Conservation (phyloP, 129 eudicot species). For the Apium graveolens region DNA sequence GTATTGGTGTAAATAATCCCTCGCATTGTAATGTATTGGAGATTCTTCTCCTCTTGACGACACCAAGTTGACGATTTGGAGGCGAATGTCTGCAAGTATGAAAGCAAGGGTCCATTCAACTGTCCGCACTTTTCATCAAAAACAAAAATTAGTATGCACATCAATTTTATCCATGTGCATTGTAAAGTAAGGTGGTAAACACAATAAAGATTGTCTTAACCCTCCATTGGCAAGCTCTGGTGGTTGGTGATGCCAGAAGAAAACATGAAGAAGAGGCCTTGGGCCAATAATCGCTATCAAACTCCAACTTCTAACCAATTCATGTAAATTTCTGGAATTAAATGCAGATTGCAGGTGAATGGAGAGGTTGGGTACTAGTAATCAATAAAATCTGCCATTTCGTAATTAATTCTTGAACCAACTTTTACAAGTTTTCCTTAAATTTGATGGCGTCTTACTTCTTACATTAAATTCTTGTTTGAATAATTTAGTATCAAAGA, state of each 20-base stretch:
- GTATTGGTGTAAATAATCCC: too few relatives aligned
- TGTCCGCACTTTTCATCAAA: too few relatives aligned
- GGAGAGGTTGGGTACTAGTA: constrained; percentile 13
- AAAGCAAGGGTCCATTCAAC: too few relatives aligned
- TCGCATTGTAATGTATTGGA: too few relatives aligned
- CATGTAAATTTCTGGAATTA: constrained; percentile 12
- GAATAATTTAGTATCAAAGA: neutral
- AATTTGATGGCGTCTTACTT: constrained; percentile 2
- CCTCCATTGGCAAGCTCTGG: neutral
- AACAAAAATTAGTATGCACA: neutral
- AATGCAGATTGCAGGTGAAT: constrained; percentile 31
- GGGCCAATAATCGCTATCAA: neutral
- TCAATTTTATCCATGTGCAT: neutral
- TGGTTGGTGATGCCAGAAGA: constrained; percentile 12
- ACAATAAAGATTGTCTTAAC: neutral
- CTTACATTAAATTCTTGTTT: constrained; percentile 1
- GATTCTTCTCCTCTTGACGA: too few relatives aligned
- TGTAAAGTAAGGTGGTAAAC: neutral
- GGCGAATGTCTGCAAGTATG: too few relatives aligned
- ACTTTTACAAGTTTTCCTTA: constrained; percentile 6
- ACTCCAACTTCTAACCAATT: constrained; percentile 25
- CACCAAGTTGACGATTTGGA: too few relatives aligned
- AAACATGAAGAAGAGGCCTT: constrained; percentile 6
- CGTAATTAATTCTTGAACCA: constrained; percentile 20
- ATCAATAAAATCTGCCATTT: constrained; percentile 15